Evolutionary conservation across 345 rosid genomes (phyloP).

Genomic region (Populus deltoides): DNA sequence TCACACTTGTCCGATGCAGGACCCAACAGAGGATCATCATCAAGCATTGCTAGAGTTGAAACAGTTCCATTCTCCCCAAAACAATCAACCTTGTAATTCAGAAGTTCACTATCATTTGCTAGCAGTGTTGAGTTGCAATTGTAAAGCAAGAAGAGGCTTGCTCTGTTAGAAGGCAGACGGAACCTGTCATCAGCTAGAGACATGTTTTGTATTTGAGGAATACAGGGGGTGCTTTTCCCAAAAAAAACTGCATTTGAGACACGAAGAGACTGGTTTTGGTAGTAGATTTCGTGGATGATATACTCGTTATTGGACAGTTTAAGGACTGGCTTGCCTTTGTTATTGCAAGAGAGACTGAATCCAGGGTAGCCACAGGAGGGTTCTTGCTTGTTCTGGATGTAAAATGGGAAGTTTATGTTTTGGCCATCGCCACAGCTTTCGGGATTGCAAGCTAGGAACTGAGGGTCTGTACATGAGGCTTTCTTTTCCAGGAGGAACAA

Average conservation of each 20-base stretch:
- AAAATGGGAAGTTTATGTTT: slow-evolving; percentile 40
- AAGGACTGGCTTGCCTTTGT: slow-evolving; percentile 26
- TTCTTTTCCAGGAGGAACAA: slow-evolving; percentile 1
- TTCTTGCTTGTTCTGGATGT: slow-evolving; percentile 23
- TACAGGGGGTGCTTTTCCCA: neutral
- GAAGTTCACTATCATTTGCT: neutral
- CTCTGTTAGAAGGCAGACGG: neutral
- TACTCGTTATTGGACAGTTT: slow-evolving; percentile 18
- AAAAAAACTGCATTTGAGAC: slow-evolving; percentile 30
- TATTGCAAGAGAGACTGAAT: slow-evolving; percentile 36
- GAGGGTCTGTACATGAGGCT: slow-evolving; percentile 13
- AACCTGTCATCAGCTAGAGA: slow-evolving; percentile 21
- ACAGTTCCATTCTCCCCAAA: neutral
- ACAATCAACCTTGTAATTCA: slow-evolving; percentile 12
- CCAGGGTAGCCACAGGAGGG: slow-evolving; percentile 49
- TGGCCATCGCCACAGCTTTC: slow-evolving; percentile 33
- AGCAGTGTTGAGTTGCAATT: slow-evolving; percentile 22
- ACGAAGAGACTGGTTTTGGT: slow-evolving; percentile 32
- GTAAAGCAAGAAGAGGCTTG: slow-evolving; percentile 17
- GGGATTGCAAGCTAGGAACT: slow-evolving; percentile 24
- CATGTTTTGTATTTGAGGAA: slow-evolving; percentile 25
- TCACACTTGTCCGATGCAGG: slow-evolving; percentile 24
- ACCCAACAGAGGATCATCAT: slow-evolving; percentile 18
- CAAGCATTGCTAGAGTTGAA: slow-evolving; percentile 21
- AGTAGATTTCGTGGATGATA: slow-evolving; percentile 28